Evolutionary conservation across 257 asterid genomes (phyloP).

Genomic region (Agastache rugosa): DNA sequence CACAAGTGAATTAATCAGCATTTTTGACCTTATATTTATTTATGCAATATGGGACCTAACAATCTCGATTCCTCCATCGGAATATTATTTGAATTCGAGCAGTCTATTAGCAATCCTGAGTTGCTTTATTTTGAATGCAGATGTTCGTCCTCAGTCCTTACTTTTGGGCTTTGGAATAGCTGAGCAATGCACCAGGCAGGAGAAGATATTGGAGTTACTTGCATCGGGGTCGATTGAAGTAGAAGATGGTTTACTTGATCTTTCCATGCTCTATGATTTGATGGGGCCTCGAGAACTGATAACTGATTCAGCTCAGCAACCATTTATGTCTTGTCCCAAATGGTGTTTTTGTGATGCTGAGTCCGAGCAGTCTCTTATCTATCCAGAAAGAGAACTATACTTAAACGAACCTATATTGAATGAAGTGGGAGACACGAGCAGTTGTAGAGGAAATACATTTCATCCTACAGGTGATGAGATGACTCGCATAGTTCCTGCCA

Average conservation of each 20-base stretch:
- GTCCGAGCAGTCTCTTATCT: conserved; percentile 33
- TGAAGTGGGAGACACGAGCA: conserved; percentile 39
- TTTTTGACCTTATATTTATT: neutral
- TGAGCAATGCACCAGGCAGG: conserved; percentile 60
- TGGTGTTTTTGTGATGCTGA: conserved; percentile 41
- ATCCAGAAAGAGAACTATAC: conserved; percentile 56
- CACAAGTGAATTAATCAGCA: neutral
- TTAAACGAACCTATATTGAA: conserved; percentile 49
- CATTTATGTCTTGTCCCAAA: conserved; percentile 39
- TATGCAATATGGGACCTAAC: neutral
- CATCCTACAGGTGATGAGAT: conserved; percentile 35
- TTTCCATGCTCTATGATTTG: conserved; percentile 51
- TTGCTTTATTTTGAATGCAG: conserved; percentile 43
- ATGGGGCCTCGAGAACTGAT: conserved; percentile 51
- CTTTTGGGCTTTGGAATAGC: conserved; percentile 65
- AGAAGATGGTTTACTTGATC: conserved; percentile 50
- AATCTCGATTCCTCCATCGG: neutral
- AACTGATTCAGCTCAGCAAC: conserved; percentile 45
- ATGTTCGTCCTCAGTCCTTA: conserved; percentile 45
- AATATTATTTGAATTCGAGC: neutral
- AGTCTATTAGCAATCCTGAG: conserved; percentile 10
- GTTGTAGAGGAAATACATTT: conserved; percentile 35
- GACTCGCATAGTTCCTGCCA: conserved; percentile 52
- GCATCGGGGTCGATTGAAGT: conserved; percentile 59
- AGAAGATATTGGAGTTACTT: conserved; percentile 63